These are phyloP conservation scores for Paraleonurus japonicus DNA, from an alignment of 257 asterid species.

Conservation along the genomic window DNA sequence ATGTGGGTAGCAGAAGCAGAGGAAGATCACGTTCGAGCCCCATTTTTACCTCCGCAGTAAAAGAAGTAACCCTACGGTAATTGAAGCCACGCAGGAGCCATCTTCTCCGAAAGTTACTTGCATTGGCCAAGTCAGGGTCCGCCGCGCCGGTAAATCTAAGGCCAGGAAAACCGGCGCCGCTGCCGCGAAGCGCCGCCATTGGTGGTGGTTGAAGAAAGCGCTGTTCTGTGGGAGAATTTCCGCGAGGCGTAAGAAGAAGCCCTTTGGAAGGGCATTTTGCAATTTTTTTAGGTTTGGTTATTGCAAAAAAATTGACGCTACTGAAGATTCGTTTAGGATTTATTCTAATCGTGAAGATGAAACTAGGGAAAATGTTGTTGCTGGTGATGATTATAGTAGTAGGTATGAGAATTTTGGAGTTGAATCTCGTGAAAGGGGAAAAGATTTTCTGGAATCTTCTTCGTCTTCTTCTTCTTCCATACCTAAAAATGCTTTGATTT, in stretches of 20 bases:
- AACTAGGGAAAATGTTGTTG: slow-evolving; percentile 17
- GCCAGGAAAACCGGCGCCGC: background rate
- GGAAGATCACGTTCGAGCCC: slow-evolving; percentile 73
- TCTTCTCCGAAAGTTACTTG: slow-evolving; percentile 90
- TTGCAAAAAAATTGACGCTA: slow-evolving; percentile 44
- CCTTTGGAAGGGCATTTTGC: slow-evolving; percentile 25
- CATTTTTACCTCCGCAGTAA: slow-evolving; percentile 50
- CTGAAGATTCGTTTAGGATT: slow-evolving; percentile 38
- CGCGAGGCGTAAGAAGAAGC: slow-evolving; percentile 19
- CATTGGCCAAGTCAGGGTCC: slow-evolving; percentile 81
- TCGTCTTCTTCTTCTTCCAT: slow-evolving; percentile 38
- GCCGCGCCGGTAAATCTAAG: slow-evolving; percentile 45
- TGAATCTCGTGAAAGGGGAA: slow-evolving; percentile 25
- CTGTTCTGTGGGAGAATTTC: slow-evolving; percentile 19
- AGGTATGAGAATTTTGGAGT: slow-evolving; percentile 10
- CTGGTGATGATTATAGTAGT: slow-evolving; percentile 22
- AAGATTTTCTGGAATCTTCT: slow-evolving; percentile 33
- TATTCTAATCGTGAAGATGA: slow-evolving; percentile 22
- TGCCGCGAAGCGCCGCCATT: slow-evolving; percentile 29
- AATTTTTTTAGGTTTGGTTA: slow-evolving; percentile 47
- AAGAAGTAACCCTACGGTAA: slow-evolving; percentile 21
- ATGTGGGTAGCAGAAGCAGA: slow-evolving; percentile 70
- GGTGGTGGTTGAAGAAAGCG: slow-evolving; percentile 37
- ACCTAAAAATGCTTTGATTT: slow-evolving; percentile 61
- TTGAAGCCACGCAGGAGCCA: slow-evolving; percentile 58